phyloP scores from a whole-genome alignment of 1,284 basidiomycete species.

The Melampsora larici-populina region DNA sequence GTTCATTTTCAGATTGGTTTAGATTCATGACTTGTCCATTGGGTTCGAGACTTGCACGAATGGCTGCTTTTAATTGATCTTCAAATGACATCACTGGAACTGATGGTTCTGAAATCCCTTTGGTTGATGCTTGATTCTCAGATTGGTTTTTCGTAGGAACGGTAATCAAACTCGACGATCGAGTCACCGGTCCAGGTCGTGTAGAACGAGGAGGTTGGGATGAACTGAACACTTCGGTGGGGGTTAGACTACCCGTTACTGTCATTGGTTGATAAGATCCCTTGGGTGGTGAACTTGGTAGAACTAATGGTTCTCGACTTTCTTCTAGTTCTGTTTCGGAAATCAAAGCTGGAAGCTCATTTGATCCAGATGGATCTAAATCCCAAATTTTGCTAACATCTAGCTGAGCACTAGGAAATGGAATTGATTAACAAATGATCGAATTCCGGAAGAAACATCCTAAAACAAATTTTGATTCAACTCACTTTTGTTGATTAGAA shows the following conservation, averaged over 20 bases:
- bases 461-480: background rate
- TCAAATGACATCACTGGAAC: constrained; percentile 25
- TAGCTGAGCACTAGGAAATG: background rate
- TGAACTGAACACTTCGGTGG: constrained; percentile 27
- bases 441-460: too few relatives aligned
- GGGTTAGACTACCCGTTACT: constrained; percentile 37
- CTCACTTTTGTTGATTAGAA: too few relatives aligned
- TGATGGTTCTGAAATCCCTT: background rate
- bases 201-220: background rate
- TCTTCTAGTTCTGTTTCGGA: background rate
- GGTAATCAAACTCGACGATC: background rate
- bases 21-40: constrained; percentile 1
- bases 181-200: background rate
- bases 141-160: too few relatives aligned
- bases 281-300: constrained; percentile 43
- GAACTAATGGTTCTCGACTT: constrained; percentile 39
- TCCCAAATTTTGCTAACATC: background rate
- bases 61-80: constrained; percentile 39
- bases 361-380: background rate
- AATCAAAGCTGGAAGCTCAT: background rate
- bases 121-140: background rate
- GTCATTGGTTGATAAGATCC: constrained; percentile 39
- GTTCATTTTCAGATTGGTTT: background rate
- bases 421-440: too few relatives aligned
- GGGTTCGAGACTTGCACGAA: constrained; percentile 35